Conservation (phyloP, 768 basidiomycete species). For the Arthromyces matolae region DNA sequence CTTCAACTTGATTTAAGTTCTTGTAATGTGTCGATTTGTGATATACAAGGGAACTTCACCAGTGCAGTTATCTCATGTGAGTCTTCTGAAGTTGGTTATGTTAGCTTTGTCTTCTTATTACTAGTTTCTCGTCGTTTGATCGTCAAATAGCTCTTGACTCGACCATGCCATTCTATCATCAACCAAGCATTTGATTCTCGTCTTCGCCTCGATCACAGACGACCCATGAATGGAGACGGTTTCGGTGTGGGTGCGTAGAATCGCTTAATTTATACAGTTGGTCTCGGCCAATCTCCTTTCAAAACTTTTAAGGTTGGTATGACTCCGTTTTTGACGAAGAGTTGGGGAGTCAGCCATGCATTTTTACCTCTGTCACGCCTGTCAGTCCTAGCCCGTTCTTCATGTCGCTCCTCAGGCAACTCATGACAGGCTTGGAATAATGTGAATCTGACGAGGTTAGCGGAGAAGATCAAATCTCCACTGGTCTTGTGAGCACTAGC, state of each 20-base stretch:
- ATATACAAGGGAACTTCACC: conserved; percentile 95
- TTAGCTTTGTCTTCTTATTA: neutral
- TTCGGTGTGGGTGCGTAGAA: conserved; percentile 82
- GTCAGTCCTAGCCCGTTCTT: conserved; percentile 33
- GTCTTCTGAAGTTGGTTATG: conserved; percentile 17
- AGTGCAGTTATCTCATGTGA: conserved; percentile 84
- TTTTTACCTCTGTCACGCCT: conserved; percentile 93
- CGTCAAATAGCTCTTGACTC: conserved; percentile 70
- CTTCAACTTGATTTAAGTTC: too few relatives aligned
- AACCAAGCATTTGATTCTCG: conserved; percentile 96
- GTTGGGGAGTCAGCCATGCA: conserved; percentile 83
- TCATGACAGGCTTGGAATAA: conserved; percentile 88
- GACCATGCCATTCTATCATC: conserved; percentile 93
- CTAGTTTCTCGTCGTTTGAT: conserved; percentile 6
- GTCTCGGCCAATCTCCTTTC: neutral
- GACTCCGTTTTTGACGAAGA: conserved; percentile 83
- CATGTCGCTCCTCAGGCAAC: neutral
- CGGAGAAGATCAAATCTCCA: conserved; percentile 95
- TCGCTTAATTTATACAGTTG: neutral
- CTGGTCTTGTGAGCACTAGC: conserved; percentile 75
- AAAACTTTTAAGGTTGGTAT: conserved; percentile 80
- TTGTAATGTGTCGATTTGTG: conserved; percentile 75
- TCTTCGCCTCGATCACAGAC: conserved; percentile 71
- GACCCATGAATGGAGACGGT: conserved; percentile 94
- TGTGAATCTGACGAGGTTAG: conserved; percentile 85